These are phyloP conservation scores for Triticum turgidum DNA, from an alignment of 176 grass and related monocot genomes.

Conservation along the genomic window DNA sequence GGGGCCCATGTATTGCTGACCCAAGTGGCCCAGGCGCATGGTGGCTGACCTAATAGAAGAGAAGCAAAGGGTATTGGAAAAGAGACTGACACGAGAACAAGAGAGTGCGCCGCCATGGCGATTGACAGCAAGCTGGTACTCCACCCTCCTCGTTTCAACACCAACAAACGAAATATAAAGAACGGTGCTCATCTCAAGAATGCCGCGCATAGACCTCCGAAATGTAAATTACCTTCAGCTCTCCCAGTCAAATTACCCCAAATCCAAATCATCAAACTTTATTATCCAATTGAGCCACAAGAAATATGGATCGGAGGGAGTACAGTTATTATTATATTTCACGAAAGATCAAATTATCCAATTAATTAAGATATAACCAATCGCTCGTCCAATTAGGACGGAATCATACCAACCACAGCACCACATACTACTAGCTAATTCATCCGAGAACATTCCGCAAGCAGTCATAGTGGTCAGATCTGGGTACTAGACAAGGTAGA, in stretches of 20 bases:
- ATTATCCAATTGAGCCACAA: too few relatives aligned
- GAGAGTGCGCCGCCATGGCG: too few relatives aligned
- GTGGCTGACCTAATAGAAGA: too few relatives aligned
- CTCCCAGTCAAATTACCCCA: neutral
- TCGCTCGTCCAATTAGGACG: neutral
- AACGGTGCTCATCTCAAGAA: neutral
- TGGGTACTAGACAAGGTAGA: slow-evolving; percentile 8
- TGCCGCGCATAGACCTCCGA: neutral
- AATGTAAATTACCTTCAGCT: neutral
- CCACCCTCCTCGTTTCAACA: too few relatives aligned
- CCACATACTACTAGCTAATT: neutral
- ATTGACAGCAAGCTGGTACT: too few relatives aligned
- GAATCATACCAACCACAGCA: neutral
- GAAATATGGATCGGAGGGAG: too few relatives aligned
- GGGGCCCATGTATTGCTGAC: too few relatives aligned
- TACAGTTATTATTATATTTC: neutral
- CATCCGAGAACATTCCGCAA: neutral
- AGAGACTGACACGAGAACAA: too few relatives aligned
- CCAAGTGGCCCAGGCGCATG: too few relatives aligned
- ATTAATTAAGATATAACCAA: neutral
- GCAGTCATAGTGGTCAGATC: slow-evolving; percentile 20
- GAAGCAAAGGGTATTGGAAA: too few relatives aligned
- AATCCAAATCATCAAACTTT: neutral
- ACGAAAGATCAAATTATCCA: neutral
- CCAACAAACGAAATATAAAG: neutral